Evolutionary conservation across 805 yeast species (phyloP), one percentile per base, ranked within the genome.

Genomic region (Hanseniaspora valbyensis): DNA sequence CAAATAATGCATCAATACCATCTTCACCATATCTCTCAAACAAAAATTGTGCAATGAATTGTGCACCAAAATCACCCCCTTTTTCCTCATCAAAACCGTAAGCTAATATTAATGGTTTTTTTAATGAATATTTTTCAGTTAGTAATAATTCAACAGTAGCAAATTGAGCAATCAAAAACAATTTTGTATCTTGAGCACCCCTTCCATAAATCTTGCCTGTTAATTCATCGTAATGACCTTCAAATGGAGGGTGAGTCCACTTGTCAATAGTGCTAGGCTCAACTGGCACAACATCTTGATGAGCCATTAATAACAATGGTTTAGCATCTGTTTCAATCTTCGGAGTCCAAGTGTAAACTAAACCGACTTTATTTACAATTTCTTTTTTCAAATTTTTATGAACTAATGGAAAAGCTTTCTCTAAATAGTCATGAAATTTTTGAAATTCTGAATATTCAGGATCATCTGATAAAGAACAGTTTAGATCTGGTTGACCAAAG

Each of bases 71-170:
- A 18, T 55, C 53, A 4, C 94, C 94, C 33, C 76, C 70, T 34
- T 75, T 72, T 61, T 83, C 94, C 66, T 83, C 94, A 60, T 84
- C 92, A 56, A 74, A 80, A 0, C 94, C 94, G 61, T 80, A 76
- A 0, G 83, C 78, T 2, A 80, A 61, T 22, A 84, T 56, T 21
- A 82, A 62, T 1, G 83, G 72, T 61, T 90, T 74, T 46, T 69
- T 59, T 13, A 83, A 81, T 30, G 59, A 48, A 63, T 70, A 80
- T 2, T 68, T 69, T 4, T 57, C 56, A 33, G 64, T 58, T 26
- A 80, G 59, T 28, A 80, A 62, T 34, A 65, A 61, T 54, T 78
- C 81, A 8, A 74, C 63, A 0, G 83, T 67, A 58, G 80, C 83
- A 59, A 83, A 58, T 36, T 78, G 69, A 0, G 77, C 80, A 50